Conservation (phyloP, 208 protist genomes). For the Trypanosomatidae sp. region DNA sequence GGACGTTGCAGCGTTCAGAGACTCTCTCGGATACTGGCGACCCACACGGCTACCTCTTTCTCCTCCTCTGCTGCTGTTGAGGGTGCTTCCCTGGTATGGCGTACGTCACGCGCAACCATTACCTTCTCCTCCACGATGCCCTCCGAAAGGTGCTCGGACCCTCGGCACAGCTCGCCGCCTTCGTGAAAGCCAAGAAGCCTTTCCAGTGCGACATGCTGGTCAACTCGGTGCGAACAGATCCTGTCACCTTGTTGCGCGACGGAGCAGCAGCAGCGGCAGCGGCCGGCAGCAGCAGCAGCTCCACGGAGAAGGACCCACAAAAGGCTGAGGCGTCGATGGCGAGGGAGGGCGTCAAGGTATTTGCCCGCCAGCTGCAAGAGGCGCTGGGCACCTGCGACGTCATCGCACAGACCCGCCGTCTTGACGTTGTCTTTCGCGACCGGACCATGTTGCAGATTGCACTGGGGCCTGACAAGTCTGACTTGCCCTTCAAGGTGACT, state of each 20-base stretch:
- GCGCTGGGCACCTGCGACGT: slow-evolving; percentile 62
- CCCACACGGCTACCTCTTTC: no score
- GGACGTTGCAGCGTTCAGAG: no score
- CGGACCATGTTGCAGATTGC: slow-evolving; percentile 65
- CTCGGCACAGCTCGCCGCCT: slow-evolving; percentile 60
- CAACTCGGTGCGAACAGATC: slow-evolving; percentile 52
- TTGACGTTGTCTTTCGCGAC: slow-evolving; percentile 77
- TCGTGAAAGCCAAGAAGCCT: slow-evolving; percentile 56
- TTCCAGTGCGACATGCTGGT: slow-evolving; percentile 92
- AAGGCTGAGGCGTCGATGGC: neutral
- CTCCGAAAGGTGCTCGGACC: slow-evolving; percentile 50
- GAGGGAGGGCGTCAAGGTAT: slow-evolving; percentile 31
- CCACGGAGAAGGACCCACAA: no score
- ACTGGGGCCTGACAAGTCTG: slow-evolving; percentile 47
- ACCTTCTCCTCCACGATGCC: slow-evolving; percentile 79
- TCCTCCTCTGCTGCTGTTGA: no score
- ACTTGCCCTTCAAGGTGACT: slow-evolving; percentile 17
- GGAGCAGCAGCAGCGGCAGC: neutral
- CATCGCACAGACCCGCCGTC: slow-evolving; percentile 39
- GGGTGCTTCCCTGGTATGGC: no score
- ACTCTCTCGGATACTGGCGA: no score
- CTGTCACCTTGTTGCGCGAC: neutral
- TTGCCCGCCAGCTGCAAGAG: slow-evolving; percentile 56
- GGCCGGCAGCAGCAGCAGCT: no score
- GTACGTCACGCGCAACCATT: slow-evolving; percentile 65